These are phyloP conservation scores for Medicago arabica DNA, from an alignment of 306 rosid genomes.

Conservation along the genomic window DNA sequence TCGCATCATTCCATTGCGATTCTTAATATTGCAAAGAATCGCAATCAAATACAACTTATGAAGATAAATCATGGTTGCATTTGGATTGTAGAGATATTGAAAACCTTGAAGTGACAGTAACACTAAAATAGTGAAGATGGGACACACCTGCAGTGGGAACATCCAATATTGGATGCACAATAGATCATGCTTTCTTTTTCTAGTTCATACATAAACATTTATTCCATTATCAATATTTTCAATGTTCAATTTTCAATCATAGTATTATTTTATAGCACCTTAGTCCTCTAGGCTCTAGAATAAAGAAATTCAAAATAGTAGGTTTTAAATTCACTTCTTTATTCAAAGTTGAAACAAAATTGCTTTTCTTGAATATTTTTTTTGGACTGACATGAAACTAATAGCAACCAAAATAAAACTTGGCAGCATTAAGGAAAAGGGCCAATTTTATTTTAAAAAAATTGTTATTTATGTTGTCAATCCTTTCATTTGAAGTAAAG, in stretches of 20 bases:
- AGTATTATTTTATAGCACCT: background rate
- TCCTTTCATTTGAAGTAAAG: background rate
- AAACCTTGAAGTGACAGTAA: background rate
- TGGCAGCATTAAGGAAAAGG: background rate
- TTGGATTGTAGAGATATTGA: background rate
- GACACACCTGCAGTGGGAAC: constrained; percentile 19
- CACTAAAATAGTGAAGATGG: constrained; percentile 14
- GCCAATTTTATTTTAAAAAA: background rate
- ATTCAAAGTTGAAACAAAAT: constrained; percentile 16
- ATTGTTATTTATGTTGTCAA: background rate
- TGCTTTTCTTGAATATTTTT: background rate
- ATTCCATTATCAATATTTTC: constrained; percentile 13
- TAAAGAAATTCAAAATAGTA: background rate
- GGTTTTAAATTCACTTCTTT: constrained; percentile 9
- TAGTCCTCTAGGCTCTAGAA: background rate
- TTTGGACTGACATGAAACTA: background rate
- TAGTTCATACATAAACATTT: constrained; percentile 28
- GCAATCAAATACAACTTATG: background rate
- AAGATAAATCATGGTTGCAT: background rate
- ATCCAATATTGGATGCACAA: constrained; percentile 12
- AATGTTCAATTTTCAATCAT: constrained; percentile 33
- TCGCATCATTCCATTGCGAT: no score
- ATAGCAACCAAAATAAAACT: background rate
- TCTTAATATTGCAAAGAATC: background rate
- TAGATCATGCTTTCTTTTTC: constrained; percentile 23